Evolutionary conservation across 306 rosid species (phyloP), one percentile per base, ranked within the genome.

Genomic region (Pachyrhizus erosus): DNA sequence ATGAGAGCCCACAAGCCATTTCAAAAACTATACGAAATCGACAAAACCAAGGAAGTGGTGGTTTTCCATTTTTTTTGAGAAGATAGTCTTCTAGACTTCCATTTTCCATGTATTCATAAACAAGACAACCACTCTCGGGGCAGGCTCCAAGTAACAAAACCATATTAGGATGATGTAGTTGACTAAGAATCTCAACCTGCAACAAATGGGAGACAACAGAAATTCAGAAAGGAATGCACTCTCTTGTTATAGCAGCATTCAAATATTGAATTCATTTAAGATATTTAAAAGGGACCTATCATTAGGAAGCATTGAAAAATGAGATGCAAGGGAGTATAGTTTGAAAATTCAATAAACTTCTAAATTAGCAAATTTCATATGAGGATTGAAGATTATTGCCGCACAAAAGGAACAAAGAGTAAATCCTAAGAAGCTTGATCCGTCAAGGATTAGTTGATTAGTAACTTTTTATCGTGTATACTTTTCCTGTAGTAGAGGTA

Each of bases 131-230:
- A 10, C 45, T 90, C 82, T 96, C 98, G 4, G 98, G 98, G 83
- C 99, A 93, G 42, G 98, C 99, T 85, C 99, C 99, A 29, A 96
- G 93, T 74, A 96, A 91, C 87, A 96, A 84, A 80, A 96, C 94
- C 81, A 93, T 78, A 72, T 93, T 83, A 13, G 98, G 99, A 89
- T 96, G 99, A 68, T 87, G 98, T 76, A 96, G 88, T 89, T 91
- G 96, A 83, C 97, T 92, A 57, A 96, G 96, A 89, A 96, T 80
- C 94, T 96, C 96, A 72, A 93, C 89, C 99, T 96, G 86, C 72
- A 87, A 76, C 82, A 65, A 82, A 76, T 61, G 54, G 57, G 49
- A 78, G 78, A 84, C 54, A 73, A 81, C 49, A 37, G 21, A 37
- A 39, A 39, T 31, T 67, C 51, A 37, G 73, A 34, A 82, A 80